Base-by-base conservation (phyloP, 2,329 filamentous ascomycete species). In the Colletotrichum zoysiae region DNA sequence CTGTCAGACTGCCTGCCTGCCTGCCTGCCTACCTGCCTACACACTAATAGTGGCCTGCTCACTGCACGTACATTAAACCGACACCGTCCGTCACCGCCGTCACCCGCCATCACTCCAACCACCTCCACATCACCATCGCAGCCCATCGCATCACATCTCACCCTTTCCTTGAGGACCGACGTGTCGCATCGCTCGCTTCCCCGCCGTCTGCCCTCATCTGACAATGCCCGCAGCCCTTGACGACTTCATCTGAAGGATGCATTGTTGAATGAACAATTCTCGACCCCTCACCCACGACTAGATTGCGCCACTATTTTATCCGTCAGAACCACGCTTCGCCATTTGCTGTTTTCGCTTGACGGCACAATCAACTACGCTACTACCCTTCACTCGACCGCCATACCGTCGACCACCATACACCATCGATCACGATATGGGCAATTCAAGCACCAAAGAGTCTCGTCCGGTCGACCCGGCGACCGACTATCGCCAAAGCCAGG, bases 391-490 rank as follows among this genome's bases (percentile, higher is more conserved):
- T n/a, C 30, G 38, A 16, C 63, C n/a, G 20, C 23, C 26, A 40
- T 2, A 35, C 5, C 8, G 4, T 14, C 30, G 2, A 20, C 59
- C 3, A 12, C 12, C 42, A 5, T 33, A 30, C 16, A 38, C n/a
- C 38, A 48, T 30, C 33, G 26, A n/a, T 53, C 56, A 11, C 73
- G 67, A 42, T 40, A 84, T 84, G 82, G 82, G 82, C 57, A 84
- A 84, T 70, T 78, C 79, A 38, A 83, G 76, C 70, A 80, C 82
- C 35, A 84, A 81, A 73, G 82, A 84, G 74, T 79, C 82, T 51
- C 82, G 82, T 61, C 74, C 67, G 23, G 53, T 53, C 38, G 73
- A 74, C 33, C 67, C 71, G 55, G 63, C 71, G n/a, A 60, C 70
- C 35, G 60, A 67, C 57, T 67, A 65, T 33, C 66, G 71, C 51